Base-by-base conservation (phyloP, 768 basidiomycete genomes). In the Naganishia friedmannii region DNA sequence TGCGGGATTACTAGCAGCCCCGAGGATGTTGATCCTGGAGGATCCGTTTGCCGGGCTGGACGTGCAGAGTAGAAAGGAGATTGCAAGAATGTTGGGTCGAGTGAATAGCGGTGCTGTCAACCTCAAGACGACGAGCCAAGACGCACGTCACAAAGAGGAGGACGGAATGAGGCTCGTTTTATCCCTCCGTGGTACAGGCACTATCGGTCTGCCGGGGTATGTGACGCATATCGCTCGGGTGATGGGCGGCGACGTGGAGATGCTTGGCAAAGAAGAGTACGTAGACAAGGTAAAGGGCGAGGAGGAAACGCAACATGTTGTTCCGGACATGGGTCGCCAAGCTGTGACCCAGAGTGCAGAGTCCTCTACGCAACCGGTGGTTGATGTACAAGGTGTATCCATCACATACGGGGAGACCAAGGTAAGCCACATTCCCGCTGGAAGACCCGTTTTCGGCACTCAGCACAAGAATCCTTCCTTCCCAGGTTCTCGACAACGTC, bases 21-120 rank as follows among this genome's bases (percentile, higher is more conserved):
- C 93, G 0, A 85, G 88, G 71, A 77, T 97, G 23, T 77, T 97
- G 28, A 80, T 98, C 8, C 84, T 97, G n/a, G 93, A 96, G 71
- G 95, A 98, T 79, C 94, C 93, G 0, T 83, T 82, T 73, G 78
- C 79, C 8, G 81, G 81, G 1, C 57, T 82, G 23, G 81, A 82
- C 55, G 74, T 80, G 1, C 28, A 48, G 13, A 74, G 72, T 17
- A 56, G 81, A 17, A 58, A 69, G 32, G 77, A 82, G 23, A 77
- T 82, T 12, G 72, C 73, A 0, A 48, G 54, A 0, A 69, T 80
- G 8, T 66, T 82, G 3, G 78, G 77, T 0, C 74, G 75, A 23
- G 57, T 82, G 42, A 79, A 79, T 71, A 29, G 28, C 51, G 53
- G 63, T 15, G 23, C 23, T 46, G 32, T 10, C 2, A 10, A 23